phyloP scores from a whole-genome alignment of 306 rosid genomes.

The Benincasa hispida region DNA sequence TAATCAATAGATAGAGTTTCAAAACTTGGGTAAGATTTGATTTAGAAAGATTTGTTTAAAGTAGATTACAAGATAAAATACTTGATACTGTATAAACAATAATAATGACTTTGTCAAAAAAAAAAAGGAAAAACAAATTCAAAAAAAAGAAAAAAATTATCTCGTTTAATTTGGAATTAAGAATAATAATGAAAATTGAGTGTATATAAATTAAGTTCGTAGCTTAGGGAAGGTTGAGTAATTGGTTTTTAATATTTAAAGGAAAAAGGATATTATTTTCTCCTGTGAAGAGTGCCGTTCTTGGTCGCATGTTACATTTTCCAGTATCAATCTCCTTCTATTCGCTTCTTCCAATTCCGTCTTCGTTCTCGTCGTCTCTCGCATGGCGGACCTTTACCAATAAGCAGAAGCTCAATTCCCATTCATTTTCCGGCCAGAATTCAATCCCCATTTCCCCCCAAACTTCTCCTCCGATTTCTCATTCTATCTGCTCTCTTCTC shows the following conservation, averaged over 20 bases:
- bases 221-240: not conserved
- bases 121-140: not conserved
- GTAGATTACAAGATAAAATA: too few relatives aligned
- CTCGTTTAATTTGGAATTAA: not conserved
- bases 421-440: not conserved
- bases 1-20: too few relatives aligned
- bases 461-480: conserved; percentile 3
- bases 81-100: too few relatives aligned
- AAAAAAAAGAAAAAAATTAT: too few relatives aligned
- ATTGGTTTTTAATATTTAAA: not conserved
- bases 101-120: too few relatives aligned
- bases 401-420: not conserved
- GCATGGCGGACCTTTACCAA: conserved; percentile 5
- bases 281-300: conserved; percentile 12
- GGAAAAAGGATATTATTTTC: conserved; percentile 1
- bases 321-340: conserved; percentile 1
- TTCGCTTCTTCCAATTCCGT: not conserved
- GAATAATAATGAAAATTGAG: not conserved
- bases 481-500: not conserved
- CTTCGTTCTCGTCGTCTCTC: conserved; percentile 5
- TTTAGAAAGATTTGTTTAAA: too few relatives aligned
- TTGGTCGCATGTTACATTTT: conserved; percentile 7
- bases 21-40: too few relatives aligned
- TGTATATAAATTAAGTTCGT: not conserved
- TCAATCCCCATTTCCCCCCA: not conserved